Evolutionary conservation across 2,329 filamentous ascomycete genomes (phyloP), one percentile per base, ranked within the genome.

Genomic region (Colletotrichum trifolii): DNA sequence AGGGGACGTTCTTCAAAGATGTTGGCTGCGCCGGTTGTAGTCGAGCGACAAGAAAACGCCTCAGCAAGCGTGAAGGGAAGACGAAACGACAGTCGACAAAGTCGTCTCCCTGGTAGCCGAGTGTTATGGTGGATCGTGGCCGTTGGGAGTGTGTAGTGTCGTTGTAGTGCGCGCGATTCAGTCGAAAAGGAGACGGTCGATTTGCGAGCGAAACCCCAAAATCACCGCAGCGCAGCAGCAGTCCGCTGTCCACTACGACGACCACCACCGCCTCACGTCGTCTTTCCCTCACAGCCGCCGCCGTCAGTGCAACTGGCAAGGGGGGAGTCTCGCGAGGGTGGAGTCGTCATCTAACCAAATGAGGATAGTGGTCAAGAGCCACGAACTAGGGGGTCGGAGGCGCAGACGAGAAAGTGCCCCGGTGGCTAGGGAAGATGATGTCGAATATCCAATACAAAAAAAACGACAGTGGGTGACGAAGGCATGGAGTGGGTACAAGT

Each of bases 181-280:
- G 62, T 36, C 36, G 56, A 56, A 65, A 65, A 62, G 62, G 62
- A 12, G 58, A 64, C 40, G 58, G 56, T 61, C 13, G 55, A 61
- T 47, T 49, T 46, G 36, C 38, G 15, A 54, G 25, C 1, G 52
- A 15, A 45, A n/a, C 35, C 13, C 7, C 10, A 52, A 6, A 25
- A 25, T 25, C 25, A 25, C 25, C 25, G 25, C 25, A 25, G 25
- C 25, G 4, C 25, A 25, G 25, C 25, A 25, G 25, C 25, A 25
- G 25, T 25, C 25, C 25, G 25, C 25, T 25, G 25, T 25, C 25
- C 25, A 25, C 25, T 25, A 25, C 25, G 25, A 25, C 25, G 25
- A 25, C 25, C 25, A 25, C 25, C 25, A 25, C 25, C 25, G 25
- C 25, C 25, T 25, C 25, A 25, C 25, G 25, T 25, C 25, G 25